Conservation (phyloP, 2,329 filamentous ascomycete species). For the Colletotrichum sp. region DNA sequence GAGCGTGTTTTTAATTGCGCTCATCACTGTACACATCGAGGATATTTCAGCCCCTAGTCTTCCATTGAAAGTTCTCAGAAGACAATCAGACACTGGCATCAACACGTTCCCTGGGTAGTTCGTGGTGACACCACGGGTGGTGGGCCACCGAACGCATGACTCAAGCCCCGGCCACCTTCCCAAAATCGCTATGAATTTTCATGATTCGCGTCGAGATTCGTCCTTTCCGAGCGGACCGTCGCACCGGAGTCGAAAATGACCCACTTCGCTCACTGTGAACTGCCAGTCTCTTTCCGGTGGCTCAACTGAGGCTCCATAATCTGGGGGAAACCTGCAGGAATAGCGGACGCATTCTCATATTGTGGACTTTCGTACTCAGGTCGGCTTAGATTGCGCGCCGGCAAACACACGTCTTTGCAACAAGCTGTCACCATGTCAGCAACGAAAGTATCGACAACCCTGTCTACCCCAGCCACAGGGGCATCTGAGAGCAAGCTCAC, state of each 20-base stretch:
- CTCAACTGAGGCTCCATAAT: background rate
- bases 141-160: background rate
- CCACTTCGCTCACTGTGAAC: background rate
- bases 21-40: background rate
- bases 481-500: background rate
- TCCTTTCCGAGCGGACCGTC: background rate
- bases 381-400: background rate
- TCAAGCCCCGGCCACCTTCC: background rate
- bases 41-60: background rate
- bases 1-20: background rate
- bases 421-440: background rate
- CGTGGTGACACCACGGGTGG: background rate
- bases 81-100: background rate
- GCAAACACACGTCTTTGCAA: background rate
- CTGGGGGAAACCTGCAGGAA: background rate
- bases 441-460: background rate
- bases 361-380: background rate
- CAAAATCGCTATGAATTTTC: background rate
- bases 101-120: background rate
- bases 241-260: background rate
- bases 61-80: background rate
- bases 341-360: background rate
- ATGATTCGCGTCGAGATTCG: too few species aligned
- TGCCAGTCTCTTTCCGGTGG: background rate
- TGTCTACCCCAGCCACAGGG: background rate